A percentile compares a stretch with the other conserved stretches of the same genome.
phyloP scores from a whole-genome alignment of 495 filamentous ascomycete genomes.

The Sordaria brevicollis region DNA sequence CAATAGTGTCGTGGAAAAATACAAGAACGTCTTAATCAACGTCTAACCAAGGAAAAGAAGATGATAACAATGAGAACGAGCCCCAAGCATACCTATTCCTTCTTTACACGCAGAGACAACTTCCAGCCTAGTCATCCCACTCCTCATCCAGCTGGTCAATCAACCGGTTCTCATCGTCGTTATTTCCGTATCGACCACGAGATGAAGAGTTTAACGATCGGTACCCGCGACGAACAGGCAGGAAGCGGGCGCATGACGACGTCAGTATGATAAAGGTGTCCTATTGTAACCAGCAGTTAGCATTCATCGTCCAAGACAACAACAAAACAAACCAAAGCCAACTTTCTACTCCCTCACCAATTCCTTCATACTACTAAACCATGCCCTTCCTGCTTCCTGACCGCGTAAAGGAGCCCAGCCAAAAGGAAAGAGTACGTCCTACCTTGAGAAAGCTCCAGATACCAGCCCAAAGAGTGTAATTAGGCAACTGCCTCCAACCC shows the following conservation, averaged over 20 bases:
- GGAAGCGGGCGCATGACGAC: conserved; percentile 59
- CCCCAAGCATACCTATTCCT: background rate
- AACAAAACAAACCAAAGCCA: background rate
- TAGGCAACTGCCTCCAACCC: conserved; percentile 92
- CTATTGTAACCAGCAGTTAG: conserved; percentile 32
- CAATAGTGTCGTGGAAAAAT: background rate
- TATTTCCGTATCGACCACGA: conserved; percentile 32
- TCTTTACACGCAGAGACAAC: background rate
- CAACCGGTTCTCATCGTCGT: conserved; percentile 83
- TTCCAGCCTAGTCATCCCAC: conserved; percentile 46
- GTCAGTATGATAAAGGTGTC: conserved; percentile 73
- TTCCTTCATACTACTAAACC: background rate
- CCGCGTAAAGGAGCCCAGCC: background rate
- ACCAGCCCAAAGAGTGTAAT: conserved; percentile 88
- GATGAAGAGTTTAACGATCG: conserved; percentile 42
- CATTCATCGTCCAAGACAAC: background rate
- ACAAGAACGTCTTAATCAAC: too few relatives aligned
- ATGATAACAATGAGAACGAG: too few relatives aligned
- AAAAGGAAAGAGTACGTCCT: conserved; percentile 9
- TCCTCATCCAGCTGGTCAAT: conserved; percentile 97
- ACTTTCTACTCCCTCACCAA: background rate
- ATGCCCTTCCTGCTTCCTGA: background rate
- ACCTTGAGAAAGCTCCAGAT: conserved; percentile 76
- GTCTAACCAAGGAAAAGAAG: background rate
- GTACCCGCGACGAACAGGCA: conserved; percentile 57